Base-by-base conservation (phyloP, 2,329 filamentous ascomycete genomes). In the Pestalotiopsis sp. region DNA sequence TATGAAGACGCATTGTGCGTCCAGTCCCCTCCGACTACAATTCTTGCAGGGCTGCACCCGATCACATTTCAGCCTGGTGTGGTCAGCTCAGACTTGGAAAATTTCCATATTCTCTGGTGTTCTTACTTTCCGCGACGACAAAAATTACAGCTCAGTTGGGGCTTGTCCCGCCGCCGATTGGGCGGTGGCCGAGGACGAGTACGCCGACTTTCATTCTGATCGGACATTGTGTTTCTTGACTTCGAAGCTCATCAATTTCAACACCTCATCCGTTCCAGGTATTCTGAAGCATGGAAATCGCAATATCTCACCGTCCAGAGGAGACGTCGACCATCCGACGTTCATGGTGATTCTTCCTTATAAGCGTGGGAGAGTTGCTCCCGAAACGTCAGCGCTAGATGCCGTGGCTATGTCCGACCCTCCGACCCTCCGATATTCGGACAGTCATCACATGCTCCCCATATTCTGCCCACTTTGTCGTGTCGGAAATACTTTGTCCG, bases 101-200 rank as follows among this genome's bases (percentile, higher is more conserved):
- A 2, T 2, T 12, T 2, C 4, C n/a, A 11, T 13, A 4, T 56
- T 25, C 25, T 25, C 25, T 38, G 14, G 14, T 23, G 7, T n/a
- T 49, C 45, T 4, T 66, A 66, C 65, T 66, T 66, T 36, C 57
- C 36, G 2, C 65, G 27, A 13, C 65, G 52, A 60, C 65, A 66
- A 0, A 61, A 36, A 36, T 66, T 41, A 45, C 65, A 66, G 14
- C 52, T 59, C 23, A 66, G 40, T 31, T 66, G 65, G 6, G 65
- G 45, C 27, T 66, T 66, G 52, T 66, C 65, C 12, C 65, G 52
- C 17, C 65, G 52, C 13, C 56, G 36, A 13, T 66, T 66, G 9
- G 56, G 65, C 7, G 65, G 65, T n/a, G 65, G 65, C 17, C 52
- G 36, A n/a, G 63, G 63, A 11, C 63, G 63, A 11, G 38, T 23